Evolutionary conservation across 2,329 filamentous ascomycete genomes (phyloP), one percentile per base, ranked within the genome.

Genomic region (Cucurbitaria berberidis): DNA sequence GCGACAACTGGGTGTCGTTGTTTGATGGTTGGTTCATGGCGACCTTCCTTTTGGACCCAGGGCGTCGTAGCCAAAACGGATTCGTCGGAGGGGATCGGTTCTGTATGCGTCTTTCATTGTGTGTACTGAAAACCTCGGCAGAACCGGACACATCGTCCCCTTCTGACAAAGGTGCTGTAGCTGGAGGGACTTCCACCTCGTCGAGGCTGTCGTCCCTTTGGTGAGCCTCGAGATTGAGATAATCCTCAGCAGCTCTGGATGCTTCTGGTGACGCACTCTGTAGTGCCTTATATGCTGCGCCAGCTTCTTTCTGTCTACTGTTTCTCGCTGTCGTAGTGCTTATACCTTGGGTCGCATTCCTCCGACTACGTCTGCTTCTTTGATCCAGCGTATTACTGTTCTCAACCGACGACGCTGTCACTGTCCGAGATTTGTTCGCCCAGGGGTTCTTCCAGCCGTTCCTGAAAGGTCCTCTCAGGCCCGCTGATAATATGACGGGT

Each of bases 401-500:
- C 41, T 48, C 48, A 32, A 16, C 26, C 5, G 5, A 7, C 5
- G 5, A 7, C 2, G 7, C 0, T n/a, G 18, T 34, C 18, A 38
- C 40, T 21, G 38, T 45, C 15, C 15, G 42, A 38, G 8, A 47
- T 51, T 40, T 16, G 10, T 55, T 36, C 19, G 59, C 22, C 73
- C 74, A 77, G 18, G 74, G 74, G 43, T 76, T 76, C 43, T 63
- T 63, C 73, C 73, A 76, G 30, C 56, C 53, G 5, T 65, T 46
- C 22, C 69, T 78, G 59, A 90, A 88, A 0, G 88, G 88, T 0
- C 88, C 88, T 53, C 76, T 80, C 3, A 90, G 76, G 5, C 76
- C 73, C 6, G 88, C 83, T 11, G 88, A 88, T 3, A 86, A 69
- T 2, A 92, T 77, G 21, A 82, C 65, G 0, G 87, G 81, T 1